Evolutionary conservation across 73 alveolate genomes (phyloP).

Genomic region (Tetrahymena borealis): DNA sequence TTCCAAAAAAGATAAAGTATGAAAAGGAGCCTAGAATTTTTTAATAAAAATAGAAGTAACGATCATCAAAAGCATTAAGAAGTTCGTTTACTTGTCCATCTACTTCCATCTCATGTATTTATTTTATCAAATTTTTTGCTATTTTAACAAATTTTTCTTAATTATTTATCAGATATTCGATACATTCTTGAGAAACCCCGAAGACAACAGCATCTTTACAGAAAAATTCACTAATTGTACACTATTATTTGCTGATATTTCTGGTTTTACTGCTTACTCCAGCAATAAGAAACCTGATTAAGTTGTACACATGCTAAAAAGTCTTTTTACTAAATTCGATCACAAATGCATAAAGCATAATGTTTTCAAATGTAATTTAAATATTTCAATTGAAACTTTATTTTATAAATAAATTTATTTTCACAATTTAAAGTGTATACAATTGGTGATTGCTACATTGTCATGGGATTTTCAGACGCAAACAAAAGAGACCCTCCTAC

Average conservation of each 20-base stretch:
- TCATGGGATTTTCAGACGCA: slow-evolving; percentile 37
- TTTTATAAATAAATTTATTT: not conserved
- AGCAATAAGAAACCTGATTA: slow-evolving; percentile 75
- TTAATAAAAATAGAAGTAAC: not conserved
- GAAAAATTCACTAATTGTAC: slow-evolving; percentile 84
- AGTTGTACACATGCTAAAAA: slow-evolving; percentile 81
- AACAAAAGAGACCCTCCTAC: slow-evolving; percentile 25
- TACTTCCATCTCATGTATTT: not conserved
- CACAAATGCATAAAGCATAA: slow-evolving; percentile 78
- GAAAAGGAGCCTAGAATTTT: not conserved
- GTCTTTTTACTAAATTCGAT: slow-evolving; percentile 86
- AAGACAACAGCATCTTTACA: slow-evolving; percentile 29
- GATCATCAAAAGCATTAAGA: not conserved
- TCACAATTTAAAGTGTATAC: slow-evolving; percentile 8
- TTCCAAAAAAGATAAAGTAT: not conserved
- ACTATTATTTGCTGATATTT: slow-evolving; percentile 88
- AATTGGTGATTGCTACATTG: slow-evolving; percentile 51
- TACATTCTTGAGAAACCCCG: not conserved
- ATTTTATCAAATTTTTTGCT: not conserved
- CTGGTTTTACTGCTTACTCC: slow-evolving; percentile 71
- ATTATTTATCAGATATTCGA: not conserved
- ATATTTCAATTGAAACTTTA: not conserved
- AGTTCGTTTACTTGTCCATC: not conserved
- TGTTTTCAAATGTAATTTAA: slow-evolving; percentile 77
- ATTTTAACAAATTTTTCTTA: not conserved